Conservation (phyloP, 2,329 filamentous ascomycete species). For the Pseudocercospora fuligena region DNA sequence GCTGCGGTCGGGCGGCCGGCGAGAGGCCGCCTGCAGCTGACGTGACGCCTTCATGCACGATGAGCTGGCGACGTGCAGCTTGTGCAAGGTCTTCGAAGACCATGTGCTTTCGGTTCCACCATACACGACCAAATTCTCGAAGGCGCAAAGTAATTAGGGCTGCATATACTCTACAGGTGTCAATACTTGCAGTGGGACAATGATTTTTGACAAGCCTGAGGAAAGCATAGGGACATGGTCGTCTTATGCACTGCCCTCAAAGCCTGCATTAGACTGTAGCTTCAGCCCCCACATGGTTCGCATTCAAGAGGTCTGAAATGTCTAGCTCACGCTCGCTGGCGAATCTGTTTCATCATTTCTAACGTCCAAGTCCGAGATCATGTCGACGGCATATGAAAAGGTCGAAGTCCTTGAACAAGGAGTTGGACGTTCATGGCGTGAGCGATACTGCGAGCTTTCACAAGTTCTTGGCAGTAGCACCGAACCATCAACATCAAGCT, state of each 20-base stretch:
- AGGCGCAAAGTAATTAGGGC: neutral
- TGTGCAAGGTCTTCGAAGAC: neutral
- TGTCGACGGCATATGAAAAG: neutral
- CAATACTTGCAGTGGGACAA: neutral
- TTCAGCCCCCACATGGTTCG: slow-evolving; percentile 7
- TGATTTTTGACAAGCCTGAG: neutral
- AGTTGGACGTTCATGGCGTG: no score
- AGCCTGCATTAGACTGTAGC: neutral
- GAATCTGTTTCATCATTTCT: neutral
- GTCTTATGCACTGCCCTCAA: neutral
- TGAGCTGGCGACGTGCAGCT: neutral
- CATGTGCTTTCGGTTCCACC: neutral
- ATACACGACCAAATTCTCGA: neutral
- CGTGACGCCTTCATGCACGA: neutral
- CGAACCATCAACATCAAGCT: no score
- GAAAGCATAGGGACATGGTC: neutral
- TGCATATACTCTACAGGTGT: neutral
- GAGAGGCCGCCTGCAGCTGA: neutral
- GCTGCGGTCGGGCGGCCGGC: neutral
- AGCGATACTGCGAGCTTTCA: no score
- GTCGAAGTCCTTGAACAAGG: neutral
- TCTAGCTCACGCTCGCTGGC: neutral
- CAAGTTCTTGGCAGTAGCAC: no score
- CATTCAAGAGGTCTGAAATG: neutral
- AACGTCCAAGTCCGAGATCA: neutral